phyloP scores from a whole-genome alignment of 176 grass and related monocot genomes.

The Melocanna baccifera region DNA sequence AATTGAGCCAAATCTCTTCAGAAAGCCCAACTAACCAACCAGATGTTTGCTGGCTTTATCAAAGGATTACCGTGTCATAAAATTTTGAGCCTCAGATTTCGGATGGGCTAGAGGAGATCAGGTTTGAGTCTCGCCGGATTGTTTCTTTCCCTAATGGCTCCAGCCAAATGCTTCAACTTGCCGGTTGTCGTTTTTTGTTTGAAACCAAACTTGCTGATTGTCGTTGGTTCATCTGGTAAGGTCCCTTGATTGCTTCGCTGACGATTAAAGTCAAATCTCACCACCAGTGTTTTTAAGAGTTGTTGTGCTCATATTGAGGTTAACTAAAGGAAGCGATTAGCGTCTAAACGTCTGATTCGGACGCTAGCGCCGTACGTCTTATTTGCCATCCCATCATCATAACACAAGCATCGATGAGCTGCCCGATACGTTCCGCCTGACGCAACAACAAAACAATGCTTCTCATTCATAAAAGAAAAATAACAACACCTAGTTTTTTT shows the following conservation, averaged over 20 bases:
- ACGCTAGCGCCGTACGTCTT: accelerated
- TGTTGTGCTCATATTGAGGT: not conserved
- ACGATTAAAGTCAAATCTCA: not conserved
- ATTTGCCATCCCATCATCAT: too few species aligned
- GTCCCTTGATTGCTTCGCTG: not conserved
- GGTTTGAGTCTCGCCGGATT: too few species aligned
- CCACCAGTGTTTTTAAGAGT: not conserved
- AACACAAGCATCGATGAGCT: too few species aligned
- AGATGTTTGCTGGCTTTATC: not conserved
- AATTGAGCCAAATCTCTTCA: not conserved
- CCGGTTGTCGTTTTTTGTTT: too few species aligned
- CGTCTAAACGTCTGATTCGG: too few species aligned
- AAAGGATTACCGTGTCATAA: not conserved
- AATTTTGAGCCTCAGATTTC: not conserved
- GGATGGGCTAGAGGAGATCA: not conserved
- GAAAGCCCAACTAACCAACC: not conserved
- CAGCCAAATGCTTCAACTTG: not conserved
- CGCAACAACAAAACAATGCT: too few species aligned
- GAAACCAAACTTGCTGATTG: too few species aligned
- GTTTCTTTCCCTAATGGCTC: not conserved
- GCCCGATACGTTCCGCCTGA: too few species aligned
- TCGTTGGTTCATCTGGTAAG: too few species aligned
- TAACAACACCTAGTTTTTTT: too few species aligned
- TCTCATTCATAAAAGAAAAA: too few species aligned
- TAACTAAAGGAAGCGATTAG: not conserved